These are phyloP conservation scores for Trametes versicolor DNA, from an alignment of 1,284 basidiomycete species.

Conservation along the genomic window DNA sequence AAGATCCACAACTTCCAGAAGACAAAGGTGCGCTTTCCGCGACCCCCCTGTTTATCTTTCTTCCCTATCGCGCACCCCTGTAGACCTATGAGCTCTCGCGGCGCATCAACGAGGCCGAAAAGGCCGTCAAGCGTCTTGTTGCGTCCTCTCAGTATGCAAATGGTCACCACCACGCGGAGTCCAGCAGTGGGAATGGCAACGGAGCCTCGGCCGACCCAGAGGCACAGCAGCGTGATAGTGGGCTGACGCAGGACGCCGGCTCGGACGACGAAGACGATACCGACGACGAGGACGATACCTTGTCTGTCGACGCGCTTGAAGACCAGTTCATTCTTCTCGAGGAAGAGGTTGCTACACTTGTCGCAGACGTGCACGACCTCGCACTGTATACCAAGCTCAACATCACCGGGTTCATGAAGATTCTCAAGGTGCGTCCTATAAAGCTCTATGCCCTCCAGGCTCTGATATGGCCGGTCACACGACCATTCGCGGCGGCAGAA, in stretches of 20 bases:
- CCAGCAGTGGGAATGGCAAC: slow-evolving; percentile 24
- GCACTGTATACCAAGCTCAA: slow-evolving; percentile 96
- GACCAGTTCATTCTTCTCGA: slow-evolving; percentile 91
- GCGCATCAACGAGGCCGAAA: slow-evolving; percentile 85
- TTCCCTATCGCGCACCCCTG: background rate
- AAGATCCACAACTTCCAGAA: slow-evolving; percentile 98
- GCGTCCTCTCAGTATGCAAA: slow-evolving; percentile 55
- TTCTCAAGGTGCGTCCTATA: slow-evolving; percentile 78
- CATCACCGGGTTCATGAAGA: slow-evolving; percentile 99
- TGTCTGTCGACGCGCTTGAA: slow-evolving; percentile 83
- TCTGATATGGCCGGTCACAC: slow-evolving; percentile 24
- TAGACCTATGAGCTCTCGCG: slow-evolving; percentile 86
- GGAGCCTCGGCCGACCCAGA: slow-evolving; percentile 58
- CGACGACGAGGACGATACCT: slow-evolving; percentile 67
- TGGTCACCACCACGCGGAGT: slow-evolving; percentile 32
- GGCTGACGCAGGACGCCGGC: slow-evolving; percentile 71
- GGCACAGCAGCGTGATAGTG: slow-evolving; percentile 60
- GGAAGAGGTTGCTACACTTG: slow-evolving; percentile 95
- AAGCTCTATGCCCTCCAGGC: slow-evolving; percentile 11
- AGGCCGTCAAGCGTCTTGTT: slow-evolving; percentile 82
- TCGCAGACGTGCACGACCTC: slow-evolving; percentile 98
- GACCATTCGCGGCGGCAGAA: slow-evolving; percentile 55
- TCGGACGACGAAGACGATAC: slow-evolving; percentile 73
- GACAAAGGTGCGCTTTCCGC: slow-evolving; percentile 69
- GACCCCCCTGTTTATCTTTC: background rate